Evolutionary conservation across 495 filamentous ascomycete genomes (phyloP).

Genomic region (Xylaria venustula): DNA sequence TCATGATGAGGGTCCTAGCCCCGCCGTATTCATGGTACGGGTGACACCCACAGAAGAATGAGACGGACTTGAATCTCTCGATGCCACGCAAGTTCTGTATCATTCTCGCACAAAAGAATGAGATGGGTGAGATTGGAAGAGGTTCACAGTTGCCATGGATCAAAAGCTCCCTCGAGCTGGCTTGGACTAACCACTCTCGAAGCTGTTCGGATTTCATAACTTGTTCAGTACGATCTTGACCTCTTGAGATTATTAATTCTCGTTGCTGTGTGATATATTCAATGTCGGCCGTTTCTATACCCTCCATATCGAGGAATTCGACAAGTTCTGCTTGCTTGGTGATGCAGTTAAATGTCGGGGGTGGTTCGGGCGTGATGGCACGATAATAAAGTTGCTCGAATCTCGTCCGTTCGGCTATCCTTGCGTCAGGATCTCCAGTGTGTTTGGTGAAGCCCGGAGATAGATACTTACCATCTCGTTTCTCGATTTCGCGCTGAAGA

Average conservation of each 20-base stretch:
- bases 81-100: background rate
- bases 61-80: background rate
- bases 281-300: background rate
- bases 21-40: background rate
- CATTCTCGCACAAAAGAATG: background rate
- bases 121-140: background rate
- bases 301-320: background rate
- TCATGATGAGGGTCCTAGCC: background rate
- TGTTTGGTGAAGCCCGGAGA: background rate
- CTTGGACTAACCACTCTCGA: background rate
- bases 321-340: background rate
- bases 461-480: background rate
- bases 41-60: slow-evolving; percentile 1
- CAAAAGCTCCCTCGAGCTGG: background rate
- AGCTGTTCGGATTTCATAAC: background rate
- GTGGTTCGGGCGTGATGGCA: background rate
- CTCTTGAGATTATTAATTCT: background rate
- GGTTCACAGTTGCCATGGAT: background rate
- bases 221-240: slow-evolving; percentile 1
- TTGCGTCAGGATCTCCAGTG: background rate
- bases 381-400: background rate
- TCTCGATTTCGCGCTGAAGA: background rate
- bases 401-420: background rate
- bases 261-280: background rate
- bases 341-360: background rate